phyloP scores from a whole-genome alignment of 495 filamentous ascomycete genomes.

The Corynascus novoguineensis region DNA sequence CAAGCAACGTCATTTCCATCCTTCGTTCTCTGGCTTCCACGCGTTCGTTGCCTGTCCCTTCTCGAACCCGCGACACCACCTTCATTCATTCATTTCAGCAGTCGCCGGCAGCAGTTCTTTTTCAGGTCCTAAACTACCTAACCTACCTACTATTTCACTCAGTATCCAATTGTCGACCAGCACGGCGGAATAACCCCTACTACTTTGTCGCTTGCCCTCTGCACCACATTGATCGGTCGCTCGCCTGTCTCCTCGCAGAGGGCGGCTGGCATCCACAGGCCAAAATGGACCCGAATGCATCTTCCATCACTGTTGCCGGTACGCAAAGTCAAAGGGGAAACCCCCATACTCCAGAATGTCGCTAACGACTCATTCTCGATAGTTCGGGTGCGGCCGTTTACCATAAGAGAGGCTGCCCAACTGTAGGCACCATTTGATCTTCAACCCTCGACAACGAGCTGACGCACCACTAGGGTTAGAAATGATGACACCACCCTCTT shows the following conservation, averaged over 20 bases:
- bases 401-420: conserved; percentile 65
- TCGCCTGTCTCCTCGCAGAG: not conserved
- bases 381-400: conserved; percentile 94
- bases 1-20: conserved; percentile 12
- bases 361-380: conserved; percentile 32
- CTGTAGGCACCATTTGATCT: conserved; percentile 38
- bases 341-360: not conserved
- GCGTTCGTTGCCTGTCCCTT: not conserved
- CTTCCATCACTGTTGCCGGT: conserved; percentile 59
- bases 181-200: conserved; percentile 5
- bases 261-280: conserved; percentile 23
- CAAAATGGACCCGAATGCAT: conserved; percentile 37
- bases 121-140: not conserved
- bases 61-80: not conserved
- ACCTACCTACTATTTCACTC: not conserved
- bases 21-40: not conserved
- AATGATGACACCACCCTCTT: conserved; percentile 85
- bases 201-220: not conserved
- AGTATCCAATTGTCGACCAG: conserved; percentile 14
- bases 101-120: not conserved
- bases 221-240: not conserved
- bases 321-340: conserved; percentile 9
- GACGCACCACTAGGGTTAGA: conserved; percentile 50
- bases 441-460: conserved; percentile 1
- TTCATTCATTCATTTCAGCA: conserved; percentile 9